Base-by-base conservation (phyloP, 2,329 filamentous ascomycete species). In the Tothia fuscella region DNA sequence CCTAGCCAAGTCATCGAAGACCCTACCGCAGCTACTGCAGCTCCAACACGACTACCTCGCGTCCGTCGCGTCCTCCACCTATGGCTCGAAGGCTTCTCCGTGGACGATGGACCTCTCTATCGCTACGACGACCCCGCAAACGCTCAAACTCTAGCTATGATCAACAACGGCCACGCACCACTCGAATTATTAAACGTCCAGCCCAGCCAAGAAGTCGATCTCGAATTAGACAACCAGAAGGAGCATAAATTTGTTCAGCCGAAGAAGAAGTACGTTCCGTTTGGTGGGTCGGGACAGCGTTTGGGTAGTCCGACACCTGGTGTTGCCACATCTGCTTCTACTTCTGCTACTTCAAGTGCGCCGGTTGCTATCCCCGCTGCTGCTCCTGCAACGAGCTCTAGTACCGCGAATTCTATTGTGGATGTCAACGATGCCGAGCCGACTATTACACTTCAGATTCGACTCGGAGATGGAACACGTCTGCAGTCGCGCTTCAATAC, bases 21-120 rank as follows among this genome's bases (percentile, higher is more conserved):
- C 49, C 51, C 53, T 25, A 57, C 80, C 21, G 59, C 49, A 16
- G 50, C 53, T 26, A 57, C 56, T 38, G 56, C 49, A 45, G 53
- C 53, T 35, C n/a, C n/a, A n/a, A 51, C 57, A 6, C 54, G 51
- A 41, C 62, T 60, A 7, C 64, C 71, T 25, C 70, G 73, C 4
- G 76, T 82, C 46, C 75, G 76, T 38, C 78, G 83, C 38, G 72
- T 76, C 9, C 68, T 93, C 41, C 84, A 89, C 53, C 70, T 91
- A 33, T 93, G 85, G 85, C 71, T 73, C 31, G 80, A 93, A 55
- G 85, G 85, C 12, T 89, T 91, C 63, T 89, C 82, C 49, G 78
- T 93, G 46, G 84, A 88, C 46, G 82, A 91, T 53, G 85, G 85
- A 21, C 74, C 78, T 35, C 73, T 91, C 28, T 78, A 74, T 56